Conservation (phyloP, 441 rosid species). For the Populus hybrid region DNA sequence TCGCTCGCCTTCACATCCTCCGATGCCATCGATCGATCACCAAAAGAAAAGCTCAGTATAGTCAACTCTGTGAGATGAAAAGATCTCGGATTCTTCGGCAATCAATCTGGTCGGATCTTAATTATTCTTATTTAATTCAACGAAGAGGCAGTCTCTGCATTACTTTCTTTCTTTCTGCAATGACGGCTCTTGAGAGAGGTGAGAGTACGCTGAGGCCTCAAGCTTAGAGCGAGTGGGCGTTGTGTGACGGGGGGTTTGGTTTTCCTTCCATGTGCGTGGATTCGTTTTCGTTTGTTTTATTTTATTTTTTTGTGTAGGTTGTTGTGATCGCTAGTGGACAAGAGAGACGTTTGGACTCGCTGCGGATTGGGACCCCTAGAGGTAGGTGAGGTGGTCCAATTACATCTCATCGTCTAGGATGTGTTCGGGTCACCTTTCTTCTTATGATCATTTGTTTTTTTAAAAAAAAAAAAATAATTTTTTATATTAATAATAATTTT, state of each 20-base stretch:
- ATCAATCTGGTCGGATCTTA: constrained; percentile 2
- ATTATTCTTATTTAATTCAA: not conserved
- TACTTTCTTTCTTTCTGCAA: not conserved
- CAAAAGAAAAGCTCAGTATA: not conserved
- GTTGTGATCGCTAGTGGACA: not conserved
- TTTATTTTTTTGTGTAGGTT: not conserved
- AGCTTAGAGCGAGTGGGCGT: not conserved
- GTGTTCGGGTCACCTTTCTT: too few relatives aligned
- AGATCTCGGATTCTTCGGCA: constrained; percentile 8
- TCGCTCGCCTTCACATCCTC: constrained; percentile 88
- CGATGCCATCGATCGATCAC: constrained; percentile 64
- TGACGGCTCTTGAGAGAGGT: not conserved
- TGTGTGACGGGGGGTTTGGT: not conserved
- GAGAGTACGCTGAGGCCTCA: not conserved
- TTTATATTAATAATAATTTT: too few relatives aligned
- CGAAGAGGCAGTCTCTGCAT: not conserved
- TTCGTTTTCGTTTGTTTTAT: not conserved
- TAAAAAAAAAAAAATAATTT: too few relatives aligned
- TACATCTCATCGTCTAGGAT: too few relatives aligned
- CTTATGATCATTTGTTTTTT: too few relatives aligned
- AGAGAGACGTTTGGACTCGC: not conserved
- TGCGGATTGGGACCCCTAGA: too few relatives aligned
- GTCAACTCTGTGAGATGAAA: not conserved
- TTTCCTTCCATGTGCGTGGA: not conserved
- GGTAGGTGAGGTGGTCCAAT: too few relatives aligned